These are phyloP conservation scores for Colletotrichum magnum DNA, from an alignment of 2,329 filamentous ascomycete species.

Conservation along the genomic window DNA sequence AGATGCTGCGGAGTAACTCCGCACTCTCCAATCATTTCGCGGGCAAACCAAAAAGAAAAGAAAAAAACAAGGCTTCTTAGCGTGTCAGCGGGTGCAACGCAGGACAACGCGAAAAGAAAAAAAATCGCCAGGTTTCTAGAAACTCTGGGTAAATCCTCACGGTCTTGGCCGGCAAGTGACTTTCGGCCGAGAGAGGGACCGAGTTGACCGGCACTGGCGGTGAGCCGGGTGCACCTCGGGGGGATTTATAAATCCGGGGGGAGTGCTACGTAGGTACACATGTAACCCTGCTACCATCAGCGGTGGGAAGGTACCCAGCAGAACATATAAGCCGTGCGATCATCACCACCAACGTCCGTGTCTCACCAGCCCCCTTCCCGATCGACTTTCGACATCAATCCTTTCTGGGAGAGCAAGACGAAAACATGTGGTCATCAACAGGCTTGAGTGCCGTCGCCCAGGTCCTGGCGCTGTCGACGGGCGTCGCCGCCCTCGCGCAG, in stretches of 20 bases:
- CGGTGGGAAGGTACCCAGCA: not conserved
- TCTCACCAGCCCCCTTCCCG: not conserved
- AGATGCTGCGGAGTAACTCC: constrained; percentile 12
- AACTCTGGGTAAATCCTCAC: not conserved
- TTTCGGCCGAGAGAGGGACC: constrained; percentile 5
- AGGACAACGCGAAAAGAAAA: not conserved
- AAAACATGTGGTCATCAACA: constrained; percentile 3
- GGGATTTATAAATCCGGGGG: constrained; percentile 2
- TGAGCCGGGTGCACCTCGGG: constrained; percentile 27
- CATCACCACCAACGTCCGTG: not conserved
- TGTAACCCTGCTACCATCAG: not conserved
- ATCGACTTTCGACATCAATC: not conserved
- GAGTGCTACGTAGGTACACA: not conserved
- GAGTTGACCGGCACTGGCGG: constrained; percentile 13
- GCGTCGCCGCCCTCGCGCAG: constrained; percentile 12
- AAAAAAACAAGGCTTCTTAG: not conserved
- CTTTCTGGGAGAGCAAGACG: not conserved
- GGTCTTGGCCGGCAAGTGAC: not conserved
- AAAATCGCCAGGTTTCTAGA: not conserved
- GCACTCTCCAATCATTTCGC: not conserved
- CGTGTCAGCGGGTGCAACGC: not conserved
- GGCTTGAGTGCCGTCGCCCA: constrained; percentile 8
- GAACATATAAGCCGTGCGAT: not conserved
- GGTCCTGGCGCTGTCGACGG: constrained; percentile 1
- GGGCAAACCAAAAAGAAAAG: not conserved